A percentile compares a stretch with the other conserved stretches of the same genome.
These are phyloP conservation scores for Rhynchospora pubera DNA, from an alignment of 176 grass and related monocot species.

Conservation along the genomic window DNA sequence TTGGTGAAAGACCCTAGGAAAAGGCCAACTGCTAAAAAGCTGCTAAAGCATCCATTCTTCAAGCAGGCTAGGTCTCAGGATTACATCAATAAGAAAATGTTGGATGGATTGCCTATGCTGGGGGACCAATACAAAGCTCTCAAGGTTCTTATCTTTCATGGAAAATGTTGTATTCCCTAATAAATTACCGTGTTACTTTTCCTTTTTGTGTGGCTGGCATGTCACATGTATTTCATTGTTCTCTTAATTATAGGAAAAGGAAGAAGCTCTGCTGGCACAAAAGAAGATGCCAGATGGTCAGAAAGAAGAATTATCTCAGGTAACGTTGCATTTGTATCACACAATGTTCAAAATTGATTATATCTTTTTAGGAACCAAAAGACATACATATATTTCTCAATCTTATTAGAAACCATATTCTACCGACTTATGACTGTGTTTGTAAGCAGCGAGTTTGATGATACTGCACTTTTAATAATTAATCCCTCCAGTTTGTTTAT, in stretches of 20 bases:
- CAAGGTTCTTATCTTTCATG: slow-evolving; percentile 45
- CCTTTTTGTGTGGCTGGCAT: slow-evolving; percentile 8
- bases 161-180: background rate
- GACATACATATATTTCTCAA: background rate
- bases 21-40: slow-evolving; percentile 66
- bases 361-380: background rate
- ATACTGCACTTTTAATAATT: background rate
- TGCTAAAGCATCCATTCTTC: slow-evolving; percentile 91
- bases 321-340: slow-evolving; percentile 26
- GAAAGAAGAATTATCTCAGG: slow-evolving; percentile 96
- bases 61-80: slow-evolving; percentile 84
- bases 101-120: slow-evolving; percentile 86
- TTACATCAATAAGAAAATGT: slow-evolving; percentile 65
- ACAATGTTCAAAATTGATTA: slow-evolving; percentile 13
- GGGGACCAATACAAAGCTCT: slow-evolving; percentile 79
- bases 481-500: background rate
- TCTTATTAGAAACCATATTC: background rate
- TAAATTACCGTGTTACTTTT: slow-evolving; percentile 13
- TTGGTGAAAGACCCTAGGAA: slow-evolving; percentile 88
- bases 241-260: slow-evolving; percentile 57
- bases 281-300: slow-evolving; percentile 92
- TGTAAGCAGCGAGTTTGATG: background rate
- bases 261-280: slow-evolving; percentile 81
- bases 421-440: background rate
- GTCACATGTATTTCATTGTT: slow-evolving; percentile 10